Evolutionary conservation across 495 filamentous ascomycete species (phyloP).

Genomic region (Beverwykella pulmonaria): DNA sequence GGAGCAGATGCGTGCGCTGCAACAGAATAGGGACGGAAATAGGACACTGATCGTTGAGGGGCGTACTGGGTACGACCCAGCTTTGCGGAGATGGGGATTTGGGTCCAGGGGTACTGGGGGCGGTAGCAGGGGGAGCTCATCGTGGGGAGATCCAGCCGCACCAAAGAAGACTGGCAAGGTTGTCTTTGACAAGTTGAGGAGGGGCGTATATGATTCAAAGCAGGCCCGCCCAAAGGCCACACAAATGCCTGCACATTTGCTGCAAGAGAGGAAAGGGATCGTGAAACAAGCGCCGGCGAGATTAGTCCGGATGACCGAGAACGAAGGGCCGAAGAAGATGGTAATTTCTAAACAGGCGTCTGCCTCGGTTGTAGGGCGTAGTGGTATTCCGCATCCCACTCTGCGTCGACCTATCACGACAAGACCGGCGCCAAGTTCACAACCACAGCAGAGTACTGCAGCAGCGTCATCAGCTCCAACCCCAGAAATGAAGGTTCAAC

Average conservation of each 20-base stretch:
- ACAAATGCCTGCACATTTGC: conserved; percentile 19
- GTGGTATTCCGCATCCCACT: background rate
- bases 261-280: conserved; percentile 21
- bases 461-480: background rate
- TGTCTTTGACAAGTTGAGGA: conserved; percentile 24
- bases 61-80: conserved; percentile 9
- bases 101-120: background rate
- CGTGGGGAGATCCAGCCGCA: background rate
- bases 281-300: conserved; percentile 18
- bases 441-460: background rate
- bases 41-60: conserved; percentile 31
- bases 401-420: background rate
- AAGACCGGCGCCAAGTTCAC: background rate
- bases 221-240: conserved; percentile 23
- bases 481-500: background rate
- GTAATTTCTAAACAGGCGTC: conserved; percentile 15
- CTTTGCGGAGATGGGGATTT: background rate
- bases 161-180: conserved; percentile 29
- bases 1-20: conserved; percentile 25
- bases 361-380: background rate
- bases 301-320: conserved; percentile 19
- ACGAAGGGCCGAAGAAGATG: background rate
- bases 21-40: conserved; percentile 27
- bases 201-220: conserved; percentile 26
- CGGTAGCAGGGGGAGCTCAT: background rate